Evolutionary conservation across 2,329 filamentous ascomycete genomes (phyloP).

Genomic region (Penicillium sp.): DNA sequence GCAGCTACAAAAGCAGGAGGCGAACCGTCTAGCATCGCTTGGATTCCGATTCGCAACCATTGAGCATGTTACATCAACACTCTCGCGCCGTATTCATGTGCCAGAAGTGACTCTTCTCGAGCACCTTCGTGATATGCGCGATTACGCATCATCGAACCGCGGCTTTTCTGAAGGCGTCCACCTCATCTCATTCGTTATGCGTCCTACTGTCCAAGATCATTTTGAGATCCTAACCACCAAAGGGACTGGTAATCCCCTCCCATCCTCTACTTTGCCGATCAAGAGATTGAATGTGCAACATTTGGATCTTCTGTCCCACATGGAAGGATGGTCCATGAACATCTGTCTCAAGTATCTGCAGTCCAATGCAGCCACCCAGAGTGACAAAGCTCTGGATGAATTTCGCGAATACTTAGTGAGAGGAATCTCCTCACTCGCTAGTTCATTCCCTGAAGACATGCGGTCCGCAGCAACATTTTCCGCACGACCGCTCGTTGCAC

Average conservation of each 20-base stretch:
- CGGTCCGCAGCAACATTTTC: constrained; percentile 42
- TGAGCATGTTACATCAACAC: constrained; percentile 68
- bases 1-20: constrained; percentile 62
- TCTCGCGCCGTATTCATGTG: constrained; percentile 77
- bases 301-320: constrained; percentile 52
- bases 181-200: constrained; percentile 48
- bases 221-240: constrained; percentile 68
- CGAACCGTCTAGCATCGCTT: constrained; percentile 66
- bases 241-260: constrained; percentile 63
- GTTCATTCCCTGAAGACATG: constrained; percentile 48
- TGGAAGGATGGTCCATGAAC: constrained; percentile 47
- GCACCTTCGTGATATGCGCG: constrained; percentile 68
- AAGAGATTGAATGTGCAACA: constrained; percentile 61
- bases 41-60: constrained; percentile 79
- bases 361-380: constrained; percentile 26
- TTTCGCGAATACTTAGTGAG: constrained; percentile 54
- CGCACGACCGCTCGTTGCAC: constrained; percentile 40
- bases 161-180: constrained; percentile 44
- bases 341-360: constrained; percentile 42
- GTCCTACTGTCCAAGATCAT: constrained; percentile 57
- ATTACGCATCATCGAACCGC: constrained; percentile 49
- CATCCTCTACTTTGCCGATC: constrained; percentile 60
- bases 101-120: constrained; percentile 63
- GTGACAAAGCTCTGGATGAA: constrained; percentile 30
- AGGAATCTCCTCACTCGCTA: constrained; percentile 41